A percentile compares a stretch with the other conserved stretches of the same genome.
Evolutionary conservation across 306 rosid genomes (phyloP).

Genomic region (Trichosanthes cucumerina): DNA sequence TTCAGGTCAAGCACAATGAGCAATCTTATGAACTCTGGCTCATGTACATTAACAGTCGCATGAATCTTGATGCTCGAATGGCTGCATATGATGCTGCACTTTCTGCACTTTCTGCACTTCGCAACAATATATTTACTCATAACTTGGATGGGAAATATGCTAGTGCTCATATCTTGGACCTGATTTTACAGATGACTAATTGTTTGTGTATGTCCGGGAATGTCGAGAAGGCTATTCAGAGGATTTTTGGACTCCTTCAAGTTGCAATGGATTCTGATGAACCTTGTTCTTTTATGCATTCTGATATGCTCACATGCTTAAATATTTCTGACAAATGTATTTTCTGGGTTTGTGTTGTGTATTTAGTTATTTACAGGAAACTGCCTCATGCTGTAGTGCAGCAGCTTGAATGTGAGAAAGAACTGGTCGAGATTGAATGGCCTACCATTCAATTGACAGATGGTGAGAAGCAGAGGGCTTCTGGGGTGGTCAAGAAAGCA

Average conservation of each 20-base stretch:
- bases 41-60: constrained; percentile 76
- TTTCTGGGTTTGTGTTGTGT: constrained; percentile 85
- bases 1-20: constrained; percentile 67
- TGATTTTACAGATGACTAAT: constrained; percentile 78
- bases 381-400: constrained; percentile 65
- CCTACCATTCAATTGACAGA: constrained; percentile 36
- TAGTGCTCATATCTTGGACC: constrained; percentile 81
- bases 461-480: constrained; percentile 57
- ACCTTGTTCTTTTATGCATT: constrained; percentile 34
- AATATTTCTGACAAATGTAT: constrained; percentile 83
- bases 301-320: constrained; percentile 61
- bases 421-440: constrained; percentile 70
- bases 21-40: constrained; percentile 84
- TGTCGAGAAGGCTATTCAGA: constrained; percentile 61
- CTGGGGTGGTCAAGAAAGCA: constrained; percentile 52
- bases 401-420: constrained; percentile 82
- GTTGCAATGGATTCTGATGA: constrained; percentile 32
- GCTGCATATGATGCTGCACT: constrained; percentile 57
- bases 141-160: constrained; percentile 31
- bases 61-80: constrained; percentile 52
- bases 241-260: constrained; percentile 36
- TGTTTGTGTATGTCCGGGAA: constrained; percentile 85
- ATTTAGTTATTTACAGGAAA: constrained; percentile 87
- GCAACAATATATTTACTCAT: constrained; percentile 33
- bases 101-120: constrained; percentile 56